Conservation (phyloP, 495 filamentous ascomycete genomes). For the Penicillium canescens region DNA sequence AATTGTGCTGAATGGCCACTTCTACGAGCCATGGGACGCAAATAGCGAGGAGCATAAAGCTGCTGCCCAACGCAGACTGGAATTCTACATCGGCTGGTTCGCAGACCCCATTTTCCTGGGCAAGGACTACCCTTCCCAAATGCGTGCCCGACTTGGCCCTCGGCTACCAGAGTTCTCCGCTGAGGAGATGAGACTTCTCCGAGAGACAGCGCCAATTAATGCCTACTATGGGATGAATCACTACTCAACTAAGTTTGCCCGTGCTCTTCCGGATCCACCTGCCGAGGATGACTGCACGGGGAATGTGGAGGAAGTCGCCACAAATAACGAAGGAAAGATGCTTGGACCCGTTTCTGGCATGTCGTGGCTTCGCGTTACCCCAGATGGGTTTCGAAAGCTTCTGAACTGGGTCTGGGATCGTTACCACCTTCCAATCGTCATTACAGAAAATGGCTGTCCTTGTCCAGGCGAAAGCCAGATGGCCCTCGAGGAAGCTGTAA, state of each 20-base stretch:
- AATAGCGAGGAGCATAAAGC: constrained; percentile 16
- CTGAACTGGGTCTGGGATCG: constrained; percentile 69
- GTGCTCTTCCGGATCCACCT: constrained; percentile 34
- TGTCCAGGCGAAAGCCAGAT: constrained; percentile 59
- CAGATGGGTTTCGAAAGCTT: constrained; percentile 63
- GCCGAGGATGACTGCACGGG: constrained; percentile 59
- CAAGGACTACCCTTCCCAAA: constrained; percentile 61
- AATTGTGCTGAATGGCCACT: constrained; percentile 45
- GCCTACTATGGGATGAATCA: constrained; percentile 78
- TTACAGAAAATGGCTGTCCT: constrained; percentile 73
- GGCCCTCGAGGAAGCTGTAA: constrained; percentile 47
- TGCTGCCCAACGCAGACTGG: constrained; percentile 37
- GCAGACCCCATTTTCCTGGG: constrained; percentile 69
- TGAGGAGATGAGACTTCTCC: constrained; percentile 57
- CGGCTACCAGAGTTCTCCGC: constrained; percentile 60
- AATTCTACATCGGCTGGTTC: constrained; percentile 48
- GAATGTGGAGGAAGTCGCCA: constrained; percentile 59
- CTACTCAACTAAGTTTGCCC: constrained; percentile 71
- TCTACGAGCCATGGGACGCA: constrained; percentile 41
- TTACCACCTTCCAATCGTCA: constrained; percentile 65
- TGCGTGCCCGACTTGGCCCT: constrained; percentile 62
- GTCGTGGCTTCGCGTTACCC: constrained; percentile 63
- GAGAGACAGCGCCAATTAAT: constrained; percentile 51
- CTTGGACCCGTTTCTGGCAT: constrained; percentile 68
- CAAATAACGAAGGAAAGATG: constrained; percentile 57